Evolutionary conservation across 208 protist genomes (phyloP), one percentile per base, ranked within the genome.

Genomic region (Trypanosoma brucei): DNA sequence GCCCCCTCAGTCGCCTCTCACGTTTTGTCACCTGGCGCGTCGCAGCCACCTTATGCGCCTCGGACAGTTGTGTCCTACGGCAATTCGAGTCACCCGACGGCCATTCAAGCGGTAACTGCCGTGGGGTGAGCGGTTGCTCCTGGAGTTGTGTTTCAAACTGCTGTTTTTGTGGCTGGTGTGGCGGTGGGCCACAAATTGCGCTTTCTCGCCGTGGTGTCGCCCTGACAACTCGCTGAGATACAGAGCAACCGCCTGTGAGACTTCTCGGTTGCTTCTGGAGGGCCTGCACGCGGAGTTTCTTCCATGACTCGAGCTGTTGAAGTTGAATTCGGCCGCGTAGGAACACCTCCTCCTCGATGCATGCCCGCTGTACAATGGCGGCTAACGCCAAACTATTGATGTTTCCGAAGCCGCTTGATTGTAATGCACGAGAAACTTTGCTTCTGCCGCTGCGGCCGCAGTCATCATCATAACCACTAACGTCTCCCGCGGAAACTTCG

Each of bases 1-100:
- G 51, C 11, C 64, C 65, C 33, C 49, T 46, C 59, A 62, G 63
- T n/a, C 70, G 52, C 22, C 52, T 53, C 36, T 54, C 55, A n/a
- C 75, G 67, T 14, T 13, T 48, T 2, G 53, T 42, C 45, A 68
- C 68, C 33, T 51, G 55, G n/a, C 54, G 42, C 34, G 68, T 46
- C 4, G 76, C 75, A n/a, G 55, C 48, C 13, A 75, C 74, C 42
- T 76, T 64, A 22, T 48, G 59, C 35, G 40, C 53, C 56, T 84
- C 78, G 31, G 65, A 66, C 39, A 75, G 75, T 36, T 58, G 61
- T 70, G 72, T 63, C 38, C 60, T 57, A 48, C 9, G 8, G 44
- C 8, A 48, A 8, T 8, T n/a, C 9, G 9, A 0, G 44, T 48
- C 44, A 14, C 8, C 44, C 9, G 44, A 8, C 22, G 22, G 22